Percentiles rank a stretch among this genome's conserved stretches.
phyloP scores from a whole-genome alignment of 306 rosid genomes.

The Amphicarpaea edgeworthii region DNA sequence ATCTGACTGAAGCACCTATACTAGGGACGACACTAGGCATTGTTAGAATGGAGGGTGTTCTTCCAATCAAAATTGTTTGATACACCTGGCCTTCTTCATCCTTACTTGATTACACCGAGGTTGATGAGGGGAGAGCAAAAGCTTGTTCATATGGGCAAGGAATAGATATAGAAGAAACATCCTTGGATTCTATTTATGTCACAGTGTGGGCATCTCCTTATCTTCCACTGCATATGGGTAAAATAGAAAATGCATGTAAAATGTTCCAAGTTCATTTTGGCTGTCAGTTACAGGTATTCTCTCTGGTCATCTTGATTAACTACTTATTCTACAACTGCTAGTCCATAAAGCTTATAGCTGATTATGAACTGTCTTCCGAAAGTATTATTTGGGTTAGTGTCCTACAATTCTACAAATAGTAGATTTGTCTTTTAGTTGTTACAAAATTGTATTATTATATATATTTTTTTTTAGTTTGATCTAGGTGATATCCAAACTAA shows the following conservation, averaged over 20 bases:
- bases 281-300: too few relatives aligned
- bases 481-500: background rate
- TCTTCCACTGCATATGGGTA: conserved; percentile 95
- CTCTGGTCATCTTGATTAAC: conserved; percentile 30
- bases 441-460: background rate
- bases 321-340: conserved; percentile 20
- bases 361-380: conserved; percentile 1
- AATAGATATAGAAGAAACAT: conserved; percentile 82
- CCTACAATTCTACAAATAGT: conserved; percentile 9
- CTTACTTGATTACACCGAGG: conserved; percentile 84
- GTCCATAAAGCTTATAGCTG: conserved; percentile 5
- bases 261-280: conserved; percentile 82
- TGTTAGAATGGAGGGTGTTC: conserved; percentile 90
- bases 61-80: conserved; percentile 91
- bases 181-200: conserved; percentile 72
- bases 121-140: conserved; percentile 87
- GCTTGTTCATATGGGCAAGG: conserved; percentile 87
- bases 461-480: background rate
- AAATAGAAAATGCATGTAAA: conserved; percentile 71
- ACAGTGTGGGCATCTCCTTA: conserved; percentile 90
- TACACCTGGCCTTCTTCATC: conserved; percentile 92
- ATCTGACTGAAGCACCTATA: conserved; percentile 92
- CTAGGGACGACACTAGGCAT: conserved; percentile 96
- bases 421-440: conserved; percentile 28
- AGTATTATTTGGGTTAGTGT: conserved; percentile 20